Evolutionary conservation across 495 filamentous ascomycete genomes (phyloP).

Genomic region (Emericellopsis terricola): DNA sequence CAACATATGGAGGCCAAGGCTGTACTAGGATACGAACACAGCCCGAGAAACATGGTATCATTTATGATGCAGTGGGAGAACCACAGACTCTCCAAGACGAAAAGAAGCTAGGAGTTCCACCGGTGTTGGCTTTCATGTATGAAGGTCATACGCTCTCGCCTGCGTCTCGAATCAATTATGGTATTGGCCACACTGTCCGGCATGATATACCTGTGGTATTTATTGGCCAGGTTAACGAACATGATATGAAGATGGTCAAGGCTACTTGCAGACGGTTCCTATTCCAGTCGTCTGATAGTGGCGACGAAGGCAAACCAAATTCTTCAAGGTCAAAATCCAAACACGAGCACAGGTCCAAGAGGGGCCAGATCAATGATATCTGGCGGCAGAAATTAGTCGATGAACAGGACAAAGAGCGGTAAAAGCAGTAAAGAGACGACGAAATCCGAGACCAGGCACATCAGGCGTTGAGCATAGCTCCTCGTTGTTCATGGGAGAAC

Average conservation of each 20-base stretch:
- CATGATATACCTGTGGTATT: slow-evolving; percentile 30
- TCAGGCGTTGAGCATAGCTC: too few species aligned
- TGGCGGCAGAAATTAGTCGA: too few species aligned
- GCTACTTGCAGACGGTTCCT: too few species aligned
- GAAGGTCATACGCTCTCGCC: slow-evolving; percentile 20
- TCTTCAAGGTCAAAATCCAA: too few species aligned
- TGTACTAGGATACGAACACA: slow-evolving; percentile 28
- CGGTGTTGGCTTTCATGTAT: slow-evolving; percentile 16
- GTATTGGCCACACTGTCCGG: slow-evolving; percentile 27
- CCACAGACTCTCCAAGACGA: slow-evolving; percentile 16
- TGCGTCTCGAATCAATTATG: slow-evolving; percentile 28
- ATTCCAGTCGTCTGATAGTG: not conserved
- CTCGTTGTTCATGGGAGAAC: too few species aligned
- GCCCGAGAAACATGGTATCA: slow-evolving; percentile 25
- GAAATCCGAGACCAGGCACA: too few species aligned
- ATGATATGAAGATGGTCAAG: slow-evolving; percentile 16
- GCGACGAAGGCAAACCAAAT: not conserved
- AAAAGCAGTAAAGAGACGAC: too few species aligned
- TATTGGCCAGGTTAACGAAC: slow-evolving; percentile 14
- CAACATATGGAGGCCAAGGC: slow-evolving; percentile 24
- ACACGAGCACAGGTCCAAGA: not conserved
- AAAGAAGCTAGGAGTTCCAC: slow-evolving; percentile 20
- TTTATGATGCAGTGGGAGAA: slow-evolving; percentile 11
- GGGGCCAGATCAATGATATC: not conserved
- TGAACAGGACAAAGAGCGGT: too few species aligned